A percentile compares a stretch with the other conserved stretches of the same genome.
Conservation (phyloP, 73 alveolate species). For the Paramecium sexaurelia region DNA sequence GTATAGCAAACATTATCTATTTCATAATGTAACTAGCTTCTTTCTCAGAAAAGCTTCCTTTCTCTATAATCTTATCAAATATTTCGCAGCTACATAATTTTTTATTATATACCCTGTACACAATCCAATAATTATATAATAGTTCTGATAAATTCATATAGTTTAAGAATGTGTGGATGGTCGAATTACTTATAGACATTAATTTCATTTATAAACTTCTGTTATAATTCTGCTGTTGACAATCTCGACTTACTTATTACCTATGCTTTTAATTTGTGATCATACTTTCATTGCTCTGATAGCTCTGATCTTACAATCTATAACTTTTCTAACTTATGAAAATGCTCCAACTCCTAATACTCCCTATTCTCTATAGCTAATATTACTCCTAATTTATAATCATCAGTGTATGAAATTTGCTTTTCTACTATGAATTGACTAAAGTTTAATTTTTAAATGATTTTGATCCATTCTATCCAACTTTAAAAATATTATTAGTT, state of each 20-base stretch:
- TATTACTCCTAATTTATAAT: slow-evolving; percentile 56
- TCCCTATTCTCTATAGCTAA: not conserved
- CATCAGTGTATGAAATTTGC: slow-evolving; percentile 55
- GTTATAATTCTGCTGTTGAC: slow-evolving; percentile 53
- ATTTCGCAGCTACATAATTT: slow-evolving; percentile 83
- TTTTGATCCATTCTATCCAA: slow-evolving; percentile 24
- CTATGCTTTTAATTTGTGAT: not conserved
- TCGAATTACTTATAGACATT: slow-evolving; percentile 59
- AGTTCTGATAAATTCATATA: slow-evolving; percentile 68
- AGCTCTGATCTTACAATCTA: slow-evolving; percentile 68
- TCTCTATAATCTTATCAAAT: slow-evolving; percentile 87
- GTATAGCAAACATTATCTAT: slow-evolving; percentile 89
- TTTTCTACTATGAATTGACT: slow-evolving; percentile 61
- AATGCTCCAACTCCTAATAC: slow-evolving; percentile 74
- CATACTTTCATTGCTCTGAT: slow-evolving; percentile 69
- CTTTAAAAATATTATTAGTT: no score
- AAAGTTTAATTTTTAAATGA: slow-evolving; percentile 55
- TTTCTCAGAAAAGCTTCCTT: slow-evolving; percentile 90
- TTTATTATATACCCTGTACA: slow-evolving; percentile 68
- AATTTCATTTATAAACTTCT: slow-evolving; percentile 69
- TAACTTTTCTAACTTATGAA: slow-evolving; percentile 68
- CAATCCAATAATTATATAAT: slow-evolving; percentile 66
- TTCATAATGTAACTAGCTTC: slow-evolving; percentile 87
- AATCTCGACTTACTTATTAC: slow-evolving; percentile 52
- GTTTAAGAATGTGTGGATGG: slow-evolving; percentile 72